Percentiles rank a stretch among this genome's conserved stretches.
Evolutionary conservation across 768 basidiomycete species (phyloP).

Genomic region (Collybia mongolica): DNA sequence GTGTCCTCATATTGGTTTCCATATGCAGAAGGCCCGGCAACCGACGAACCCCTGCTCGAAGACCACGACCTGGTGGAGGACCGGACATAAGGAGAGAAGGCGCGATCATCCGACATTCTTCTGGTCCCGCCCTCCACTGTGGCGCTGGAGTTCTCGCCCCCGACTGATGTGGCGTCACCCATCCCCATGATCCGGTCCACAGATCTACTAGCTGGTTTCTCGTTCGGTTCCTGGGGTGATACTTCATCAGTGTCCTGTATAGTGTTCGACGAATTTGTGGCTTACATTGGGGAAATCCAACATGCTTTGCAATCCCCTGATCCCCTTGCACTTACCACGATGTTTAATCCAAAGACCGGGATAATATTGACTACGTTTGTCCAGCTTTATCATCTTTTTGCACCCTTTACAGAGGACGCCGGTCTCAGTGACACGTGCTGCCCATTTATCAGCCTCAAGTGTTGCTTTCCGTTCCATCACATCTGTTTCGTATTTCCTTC

Average conservation of each 20-base stretch:
- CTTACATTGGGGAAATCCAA: background rate
- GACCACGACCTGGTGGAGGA: no score
- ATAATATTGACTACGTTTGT: slow-evolving; percentile 31
- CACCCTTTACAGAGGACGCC: slow-evolving; percentile 27
- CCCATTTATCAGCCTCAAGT: slow-evolving; percentile 4
- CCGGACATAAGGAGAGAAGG: no score
- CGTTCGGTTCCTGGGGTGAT: background rate
- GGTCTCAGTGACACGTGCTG: background rate
- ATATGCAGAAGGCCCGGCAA: no score
- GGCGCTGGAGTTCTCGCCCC: no score
- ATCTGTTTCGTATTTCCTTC: background rate
- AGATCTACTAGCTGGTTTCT: background rate
- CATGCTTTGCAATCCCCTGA: background rate
- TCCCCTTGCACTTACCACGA: slow-evolving; percentile 20
- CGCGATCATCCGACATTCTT: no score
- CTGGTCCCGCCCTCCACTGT: no score
- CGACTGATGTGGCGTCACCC: background rate
- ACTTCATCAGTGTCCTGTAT: background rate
- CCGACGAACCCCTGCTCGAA: no score
- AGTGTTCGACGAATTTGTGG: background rate
- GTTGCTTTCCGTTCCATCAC: background rate
- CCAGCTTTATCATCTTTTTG: slow-evolving; percentile 27
- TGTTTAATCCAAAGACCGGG: slow-evolving; percentile 33
- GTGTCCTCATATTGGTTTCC: no score
- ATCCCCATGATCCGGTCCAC: background rate